Evolutionary conservation across 2,329 filamentous ascomycete genomes (phyloP), one percentile per base, ranked within the genome.

Genomic region (Lasiodiplodia gonubiensis): DNA sequence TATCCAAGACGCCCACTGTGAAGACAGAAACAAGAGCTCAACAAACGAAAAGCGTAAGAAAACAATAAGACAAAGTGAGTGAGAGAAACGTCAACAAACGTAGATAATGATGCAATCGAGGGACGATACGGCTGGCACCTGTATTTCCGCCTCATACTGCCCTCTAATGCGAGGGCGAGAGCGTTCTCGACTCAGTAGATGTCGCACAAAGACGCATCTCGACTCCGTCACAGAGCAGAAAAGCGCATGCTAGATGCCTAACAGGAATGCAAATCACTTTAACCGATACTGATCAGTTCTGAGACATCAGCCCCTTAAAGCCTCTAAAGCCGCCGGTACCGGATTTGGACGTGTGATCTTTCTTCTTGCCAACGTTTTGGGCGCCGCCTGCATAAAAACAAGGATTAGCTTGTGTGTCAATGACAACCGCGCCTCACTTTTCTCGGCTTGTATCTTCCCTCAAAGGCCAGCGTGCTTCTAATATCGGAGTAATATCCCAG

Each of bases 291-390:
- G 39, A 30, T 52, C 23, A 61, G 18, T 67, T 67, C 23, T 67
- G 65, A 61, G 55, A 67, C 66, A 67, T 67, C 48, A 67, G 37
- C 27, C 66, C 66, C 37, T 67, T 67, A 51, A 67, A 67, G 51
- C 66, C 66, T 63, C 57, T 63, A 51, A 67, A 67, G 51, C 66
- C 66, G 33, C 66, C 66, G 30, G 39, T 42, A 11, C 65, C 54
- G 30, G 65, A 67, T 52, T 54, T 60, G 25, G 55, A 35, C 18
- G 54, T 48, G 12, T 52, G 42, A n/a, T 67, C 66, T 51, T 80
- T 77, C 70, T 86, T 84, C 74, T 85, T 86, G 35, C 81, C 82
- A 68, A 83, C 81, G 71, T 86, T 85, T 72, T 86, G 86, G 48
- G 82, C 83, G 54, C 83, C 83, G 70, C 81, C 81, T 84, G 70